Base-by-base conservation (phyloP, 257 asterid genomes). In the Misopates orontium region DNA sequence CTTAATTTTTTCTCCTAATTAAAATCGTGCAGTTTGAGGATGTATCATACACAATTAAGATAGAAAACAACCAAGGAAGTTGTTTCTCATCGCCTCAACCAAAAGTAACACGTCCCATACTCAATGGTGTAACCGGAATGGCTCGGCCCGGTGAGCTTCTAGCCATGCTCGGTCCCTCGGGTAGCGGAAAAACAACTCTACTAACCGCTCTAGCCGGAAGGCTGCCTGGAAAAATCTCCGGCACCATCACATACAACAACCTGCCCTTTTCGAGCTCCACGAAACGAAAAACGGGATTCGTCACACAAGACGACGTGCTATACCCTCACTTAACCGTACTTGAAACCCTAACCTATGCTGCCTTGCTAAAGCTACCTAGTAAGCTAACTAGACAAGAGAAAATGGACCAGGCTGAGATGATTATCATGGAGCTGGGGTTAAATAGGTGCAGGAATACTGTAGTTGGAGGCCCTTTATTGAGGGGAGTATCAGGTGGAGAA, bases 91-190 rank as follows among this genome's bases (percentile, higher is more conserved):
- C 89, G 40, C 20, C 86, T 28, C 59, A 76, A 19, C 82, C 84
- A 0, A 85, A 81, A 70, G 61, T 42, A 42, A 76, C 74, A 17
- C 83, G 86, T 0, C 60, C 65, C 1, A 24, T 90, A 32, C 79
- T 90, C 16, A 81, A 83, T 49, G 76, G 82, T 2, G 93, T 84
- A 1, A 88, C 71, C 8, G 96, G 98, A 1, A 72, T 56, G 0
- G 98, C 82, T 58, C 71, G 75, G 4, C 96, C 96, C 2, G 98
- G 98, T 0, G 98, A 91, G 64, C 69, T 91, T 5, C 70, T 87
- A 31, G 98, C 90, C 48, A 86, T 91, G 96, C 78, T 91, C 8
- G 96, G 98, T n/a, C 98, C 98, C 5, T 91, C 98, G 0, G 98
- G 98, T 16, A 86, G 98, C 74, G 98, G 98, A 0, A 91, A 91